Conservation (phyloP, 2,329 filamentous ascomycete species). For the Colletotrichum destructivum region DNA sequence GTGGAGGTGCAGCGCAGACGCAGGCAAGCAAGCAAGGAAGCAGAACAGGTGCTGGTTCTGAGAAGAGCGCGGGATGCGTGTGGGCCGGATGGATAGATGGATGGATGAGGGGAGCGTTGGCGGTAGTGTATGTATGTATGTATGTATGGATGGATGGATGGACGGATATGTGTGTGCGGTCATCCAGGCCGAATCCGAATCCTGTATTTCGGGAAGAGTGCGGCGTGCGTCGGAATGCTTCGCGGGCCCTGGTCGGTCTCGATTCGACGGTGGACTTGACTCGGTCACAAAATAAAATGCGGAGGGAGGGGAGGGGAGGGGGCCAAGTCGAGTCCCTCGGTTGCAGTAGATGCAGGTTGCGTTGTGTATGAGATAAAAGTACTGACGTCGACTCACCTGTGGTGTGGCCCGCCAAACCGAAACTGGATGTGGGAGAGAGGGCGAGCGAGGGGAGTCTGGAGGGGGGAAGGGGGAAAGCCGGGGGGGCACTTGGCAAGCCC, state of each 20-base stretch:
- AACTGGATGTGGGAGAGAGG: constrained; percentile 32
- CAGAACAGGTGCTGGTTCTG: neutral
- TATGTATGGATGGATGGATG: too few species aligned
- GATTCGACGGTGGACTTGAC: neutral
- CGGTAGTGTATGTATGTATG: constrained; percentile 5
- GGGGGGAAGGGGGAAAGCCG: constrained; percentile 21
- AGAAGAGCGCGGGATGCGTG: constrained; percentile 20
- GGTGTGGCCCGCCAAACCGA: constrained; percentile 36
- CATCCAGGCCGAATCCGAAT: neutral
- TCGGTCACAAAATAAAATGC: constrained; percentile 6
- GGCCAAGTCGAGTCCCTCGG: constrained; percentile 22
- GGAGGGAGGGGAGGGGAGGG: neutral
- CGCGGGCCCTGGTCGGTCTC: constrained; percentile 15
- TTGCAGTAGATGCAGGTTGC: neutral
- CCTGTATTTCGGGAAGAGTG: constrained; percentile 13
- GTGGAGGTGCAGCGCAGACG: constrained; percentile 15
- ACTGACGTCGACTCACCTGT: constrained; percentile 38
- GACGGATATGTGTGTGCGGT: neutral
- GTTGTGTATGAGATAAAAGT: constrained; percentile 26
- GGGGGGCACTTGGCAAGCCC: neutral
- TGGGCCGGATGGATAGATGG: constrained; percentile 4
- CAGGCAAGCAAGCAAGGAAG: neutral
- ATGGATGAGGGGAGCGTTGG: too few species aligned
- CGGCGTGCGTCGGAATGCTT: constrained; percentile 22
- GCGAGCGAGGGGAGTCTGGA: neutral